Percentiles rank a stretch among this genome's conserved stretches.
Conservation (phyloP, 441 rosid genomes). For the Erodium moschatum region DNA sequence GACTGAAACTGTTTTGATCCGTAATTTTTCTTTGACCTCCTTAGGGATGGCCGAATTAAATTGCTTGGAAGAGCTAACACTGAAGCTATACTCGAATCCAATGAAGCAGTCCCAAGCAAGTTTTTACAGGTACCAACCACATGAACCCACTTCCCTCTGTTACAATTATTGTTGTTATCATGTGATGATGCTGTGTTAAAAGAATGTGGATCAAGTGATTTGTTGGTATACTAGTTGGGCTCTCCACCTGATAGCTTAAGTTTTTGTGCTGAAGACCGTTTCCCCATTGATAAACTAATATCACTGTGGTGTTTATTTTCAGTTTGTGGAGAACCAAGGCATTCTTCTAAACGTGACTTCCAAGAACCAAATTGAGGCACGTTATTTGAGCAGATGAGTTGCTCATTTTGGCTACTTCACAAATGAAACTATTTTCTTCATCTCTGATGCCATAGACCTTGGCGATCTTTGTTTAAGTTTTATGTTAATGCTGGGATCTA, state of each 20-base stretch:
- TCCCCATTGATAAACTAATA: conserved; percentile 14
- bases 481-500: conserved; percentile 11
- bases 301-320: conserved; percentile 12
- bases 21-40: neutral
- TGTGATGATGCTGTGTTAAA: neutral
- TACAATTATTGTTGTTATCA: neutral
- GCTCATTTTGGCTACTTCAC: neutral
- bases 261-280: neutral
- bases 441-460: neutral
- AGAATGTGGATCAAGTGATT: neutral
- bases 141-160: conserved; percentile 11
- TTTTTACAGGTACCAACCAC: conserved; percentile 53
- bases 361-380: conserved; percentile 74
- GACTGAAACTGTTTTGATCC: neutral
- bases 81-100: conserved; percentile 59
- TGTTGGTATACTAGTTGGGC: neutral
- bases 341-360: conserved; percentile 59
- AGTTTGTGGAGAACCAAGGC: conserved; percentile 72
- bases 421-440: neutral
- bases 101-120: conserved; percentile 55
- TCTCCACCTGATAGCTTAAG: neutral
- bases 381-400: conserved; percentile 17
- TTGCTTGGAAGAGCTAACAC: conserved; percentile 64
- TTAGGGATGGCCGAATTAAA: conserved; percentile 82
- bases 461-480: neutral